A percentile compares a stretch with the other conserved stretches of the same genome.
phyloP scores from a whole-genome alignment of 2,329 filamentous ascomycete species.

The Pestalotiopsis sp. region DNA sequence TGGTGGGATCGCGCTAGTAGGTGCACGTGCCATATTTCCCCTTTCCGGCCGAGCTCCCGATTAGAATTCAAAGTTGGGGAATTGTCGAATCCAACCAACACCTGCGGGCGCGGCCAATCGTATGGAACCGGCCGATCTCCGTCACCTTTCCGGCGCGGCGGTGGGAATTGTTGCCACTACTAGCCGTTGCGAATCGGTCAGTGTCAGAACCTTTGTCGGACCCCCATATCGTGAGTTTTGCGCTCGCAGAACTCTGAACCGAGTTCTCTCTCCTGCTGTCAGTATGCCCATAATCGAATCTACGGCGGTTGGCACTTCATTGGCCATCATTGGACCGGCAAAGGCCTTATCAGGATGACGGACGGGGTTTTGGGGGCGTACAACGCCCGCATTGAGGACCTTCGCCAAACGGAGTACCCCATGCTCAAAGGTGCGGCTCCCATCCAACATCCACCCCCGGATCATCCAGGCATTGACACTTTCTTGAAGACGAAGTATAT shows the following conservation, averaged over 20 bases:
- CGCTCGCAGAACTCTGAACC: neutral
- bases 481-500: constrained; percentile 67
- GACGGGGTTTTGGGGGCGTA: constrained; percentile 43
- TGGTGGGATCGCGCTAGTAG: neutral
- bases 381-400: constrained; percentile 58
- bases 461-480: constrained; percentile 6
- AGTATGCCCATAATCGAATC: neutral
- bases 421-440: constrained; percentile 63
- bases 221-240: neutral
- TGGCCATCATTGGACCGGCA: constrained; percentile 20
- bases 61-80: neutral
- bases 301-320: neutral
- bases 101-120: neutral
- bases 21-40: neutral
- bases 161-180: neutral
- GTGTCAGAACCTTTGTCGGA: neutral
- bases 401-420: constrained; percentile 66
- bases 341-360: constrained; percentile 25
- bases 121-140: neutral
- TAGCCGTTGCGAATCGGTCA: neutral
- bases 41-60: neutral
- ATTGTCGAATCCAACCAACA: neutral
- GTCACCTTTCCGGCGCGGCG: neutral
- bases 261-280: neutral
- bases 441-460: constrained; percentile 7